Base-by-base conservation (phyloP, 192 early-diverging fungal genomes). In the Coemansia sp. region DNA sequence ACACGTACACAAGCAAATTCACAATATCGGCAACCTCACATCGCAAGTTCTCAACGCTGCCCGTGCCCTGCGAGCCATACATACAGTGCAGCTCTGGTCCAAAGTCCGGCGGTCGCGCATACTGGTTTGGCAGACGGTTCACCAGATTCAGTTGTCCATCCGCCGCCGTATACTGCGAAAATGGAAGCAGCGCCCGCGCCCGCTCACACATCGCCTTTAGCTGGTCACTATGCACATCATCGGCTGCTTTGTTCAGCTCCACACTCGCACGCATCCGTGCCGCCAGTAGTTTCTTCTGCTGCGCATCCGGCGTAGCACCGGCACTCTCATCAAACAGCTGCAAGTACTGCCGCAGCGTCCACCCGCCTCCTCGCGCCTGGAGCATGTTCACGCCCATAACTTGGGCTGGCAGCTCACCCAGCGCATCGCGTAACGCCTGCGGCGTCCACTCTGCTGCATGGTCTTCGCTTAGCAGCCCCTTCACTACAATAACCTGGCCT, bases 11-110 rank as follows among this genome's bases (percentile, higher is more conserved):
- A 84, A 91, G 82, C 2, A 93, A 64, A 57, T 89, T 89, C 24
- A 89, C 83, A 3, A 89, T 87, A 67, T 93, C 89, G 7, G 89
- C 82, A 63, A 87, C 82, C 61, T 90, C 89, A 29, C 86, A 75
- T 43, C 89, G 88, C 25, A 92, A 66, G 47, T 87, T 87, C 1
- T 89, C 90, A 2, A 76, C 84, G 23, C 86, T 87, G 2, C 69
- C 66, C 4, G 73, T 73, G 9, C 62, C 50, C 6, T 60, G 29
- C 22, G 66, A 74, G 2, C 85, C 88, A 52, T 87, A 87, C 14
- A 84, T 82, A 23, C 82, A 81, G 35, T 88, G 87, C 65, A 89
- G 67, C 70, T 92, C 89, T 1, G 88, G 87, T 2, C 86, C 87
- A 35, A 90, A 68, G 32, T 87, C 86, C 0, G 86, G 85, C 0